phyloP scores from a whole-genome alignment of 75 land plant species.

The Selaginella moellendorffii region DNA sequence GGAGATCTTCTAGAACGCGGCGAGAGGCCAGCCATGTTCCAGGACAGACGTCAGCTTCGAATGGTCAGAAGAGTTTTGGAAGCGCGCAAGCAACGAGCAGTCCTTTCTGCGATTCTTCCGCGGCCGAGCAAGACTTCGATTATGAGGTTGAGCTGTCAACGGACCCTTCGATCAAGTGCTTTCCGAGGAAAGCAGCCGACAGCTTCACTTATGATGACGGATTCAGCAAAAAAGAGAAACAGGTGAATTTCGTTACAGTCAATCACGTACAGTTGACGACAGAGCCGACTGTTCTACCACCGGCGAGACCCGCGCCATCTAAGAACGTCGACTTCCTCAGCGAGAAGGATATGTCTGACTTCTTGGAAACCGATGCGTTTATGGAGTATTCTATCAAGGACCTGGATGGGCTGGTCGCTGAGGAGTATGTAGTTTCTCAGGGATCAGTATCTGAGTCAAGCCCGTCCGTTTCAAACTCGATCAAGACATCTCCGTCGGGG shows the following conservation, averaged over 20 bases:
- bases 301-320: neutral
- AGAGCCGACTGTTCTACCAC: neutral
- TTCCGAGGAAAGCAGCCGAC: too few relatives aligned
- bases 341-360: neutral
- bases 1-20: too few relatives aligned
- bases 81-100: too few relatives aligned
- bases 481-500: neutral
- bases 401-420: neutral
- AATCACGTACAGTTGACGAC: neutral
- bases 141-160: too few relatives aligned
- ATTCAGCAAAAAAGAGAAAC: neutral
- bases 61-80: too few relatives aligned
- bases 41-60: too few relatives aligned
- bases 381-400: neutral
- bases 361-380: neutral
- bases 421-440: neutral
- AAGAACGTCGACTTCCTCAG: neutral
- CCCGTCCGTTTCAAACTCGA: neutral
- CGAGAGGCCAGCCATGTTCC: too few relatives aligned
- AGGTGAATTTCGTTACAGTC: neutral
- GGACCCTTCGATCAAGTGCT: too few relatives aligned
- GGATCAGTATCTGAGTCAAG: neutral
- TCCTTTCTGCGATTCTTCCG: too few relatives aligned
- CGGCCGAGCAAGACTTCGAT: too few relatives aligned
- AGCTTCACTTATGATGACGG: too few relatives aligned